Evolutionary conservation across 148 eudicot genomes (phyloP).

Genomic region (Rhododendron henanense): DNA sequence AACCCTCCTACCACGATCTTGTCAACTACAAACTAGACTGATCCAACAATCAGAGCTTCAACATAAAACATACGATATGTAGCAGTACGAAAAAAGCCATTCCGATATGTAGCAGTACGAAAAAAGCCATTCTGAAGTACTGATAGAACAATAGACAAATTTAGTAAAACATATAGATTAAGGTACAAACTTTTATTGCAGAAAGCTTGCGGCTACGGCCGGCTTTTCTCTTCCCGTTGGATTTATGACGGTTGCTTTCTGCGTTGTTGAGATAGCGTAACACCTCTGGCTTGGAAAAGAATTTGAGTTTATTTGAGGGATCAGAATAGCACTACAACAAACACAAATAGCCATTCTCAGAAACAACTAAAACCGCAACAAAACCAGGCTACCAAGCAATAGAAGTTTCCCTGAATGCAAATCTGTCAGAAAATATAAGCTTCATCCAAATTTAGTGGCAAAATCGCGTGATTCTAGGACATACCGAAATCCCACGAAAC

Average conservation of each 20-base stretch:
- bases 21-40: constrained; percentile 22
- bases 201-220: constrained; percentile 1
- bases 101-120: neutral
- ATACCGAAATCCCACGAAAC: neutral
- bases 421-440: neutral
- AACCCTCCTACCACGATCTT: constrained; percentile 26
- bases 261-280: constrained; percentile 31
- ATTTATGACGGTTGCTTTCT: neutral
- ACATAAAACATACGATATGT: neutral
- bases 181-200: constrained; percentile 11
- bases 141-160: neutral
- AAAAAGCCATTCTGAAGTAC: neutral
- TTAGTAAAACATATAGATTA: neutral
- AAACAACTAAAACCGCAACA: neutral
- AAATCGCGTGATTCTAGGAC: neutral
- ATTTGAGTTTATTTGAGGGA: constrained; percentile 27
- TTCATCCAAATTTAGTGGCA: neutral
- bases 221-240: constrained; percentile 17
- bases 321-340: constrained; percentile 32
- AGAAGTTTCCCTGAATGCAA: neutral
- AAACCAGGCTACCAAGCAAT: neutral
- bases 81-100: neutral
- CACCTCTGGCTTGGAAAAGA: constrained; percentile 45
- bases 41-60: constrained; percentile 5
- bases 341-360: neutral